Conservation (phyloP, 177 flowering plant species). For the Telopea speciosissima region DNA sequence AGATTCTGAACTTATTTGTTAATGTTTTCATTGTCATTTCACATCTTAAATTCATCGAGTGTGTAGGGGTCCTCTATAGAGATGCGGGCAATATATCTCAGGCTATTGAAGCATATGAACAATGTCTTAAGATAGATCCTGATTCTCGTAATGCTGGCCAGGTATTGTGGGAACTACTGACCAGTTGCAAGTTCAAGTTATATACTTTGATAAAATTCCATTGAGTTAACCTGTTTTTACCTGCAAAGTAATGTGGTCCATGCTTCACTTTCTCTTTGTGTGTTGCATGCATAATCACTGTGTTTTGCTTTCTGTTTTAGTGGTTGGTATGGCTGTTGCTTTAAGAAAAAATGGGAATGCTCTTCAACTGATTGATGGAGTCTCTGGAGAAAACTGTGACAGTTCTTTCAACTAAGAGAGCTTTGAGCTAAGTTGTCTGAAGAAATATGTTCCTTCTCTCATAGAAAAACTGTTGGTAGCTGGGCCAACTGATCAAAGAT, state of each 20-base stretch:
- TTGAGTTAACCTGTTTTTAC: background rate
- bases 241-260: background rate
- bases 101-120: constrained; percentile 95
- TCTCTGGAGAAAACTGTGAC: too few relatives aligned
- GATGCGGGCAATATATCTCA: constrained; percentile 88
- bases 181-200: background rate
- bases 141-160: constrained; percentile 99
- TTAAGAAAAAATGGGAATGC: too few relatives aligned
- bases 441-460: too few relatives aligned
- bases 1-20: background rate
- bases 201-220: background rate
- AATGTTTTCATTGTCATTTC: background rate
- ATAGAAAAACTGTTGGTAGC: too few relatives aligned
- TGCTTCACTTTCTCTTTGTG: background rate
- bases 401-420: too few relatives aligned
- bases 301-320: background rate
- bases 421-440: too few relatives aligned
- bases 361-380: too few relatives aligned
- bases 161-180: constrained; percentile 38
- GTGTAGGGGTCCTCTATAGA: constrained; percentile 91
- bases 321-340: background rate
- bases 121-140: constrained; percentile 93
- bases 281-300: background rate
- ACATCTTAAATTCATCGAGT: constrained; percentile 9
- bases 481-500: too few relatives aligned